Conservation (phyloP, 805 yeast species). For the Saccharomycopsis sp. region DNA sequence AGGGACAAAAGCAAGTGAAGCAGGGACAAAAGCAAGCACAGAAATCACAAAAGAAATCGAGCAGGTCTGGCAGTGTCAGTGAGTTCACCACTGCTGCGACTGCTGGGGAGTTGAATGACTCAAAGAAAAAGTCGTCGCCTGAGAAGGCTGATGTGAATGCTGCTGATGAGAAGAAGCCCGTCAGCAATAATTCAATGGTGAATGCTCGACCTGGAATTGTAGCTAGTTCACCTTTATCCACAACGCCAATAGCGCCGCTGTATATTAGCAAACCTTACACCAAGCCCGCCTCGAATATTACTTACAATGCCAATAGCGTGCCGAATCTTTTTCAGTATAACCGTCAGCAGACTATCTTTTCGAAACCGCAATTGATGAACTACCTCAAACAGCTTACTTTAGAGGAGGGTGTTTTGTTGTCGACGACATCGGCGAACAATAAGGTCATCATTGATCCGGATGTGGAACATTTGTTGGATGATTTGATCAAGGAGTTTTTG, state of each 20-base stretch:
- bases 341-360: constrained; percentile 8
- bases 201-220: too few relatives aligned
- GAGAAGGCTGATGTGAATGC: constrained; percentile 3
- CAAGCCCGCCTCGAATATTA: too few relatives aligned
- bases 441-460: constrained; percentile 18
- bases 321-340: constrained; percentile 13
- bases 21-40: constrained; percentile 1
- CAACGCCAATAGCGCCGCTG: too few relatives aligned
- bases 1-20: constrained; percentile 3
- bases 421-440: constrained; percentile 6
- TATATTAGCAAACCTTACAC: too few relatives aligned
- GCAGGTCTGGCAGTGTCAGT: too few relatives aligned
- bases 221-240: too few relatives aligned
- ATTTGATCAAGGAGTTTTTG: constrained; percentile 18
- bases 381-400: constrained; percentile 14
- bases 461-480: constrained; percentile 17
- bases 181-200: too few relatives aligned
- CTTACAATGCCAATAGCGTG: background rate
- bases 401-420: constrained; percentile 16
- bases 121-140: background rate
- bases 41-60: constrained; percentile 1
- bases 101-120: too few relatives aligned
- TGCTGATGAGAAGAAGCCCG: too few relatives aligned
- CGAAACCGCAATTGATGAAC: constrained; percentile 11
- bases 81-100: too few relatives aligned